phyloP scores from a whole-genome alignment of 805 yeast species.

The Lachancea waltii region DNA sequence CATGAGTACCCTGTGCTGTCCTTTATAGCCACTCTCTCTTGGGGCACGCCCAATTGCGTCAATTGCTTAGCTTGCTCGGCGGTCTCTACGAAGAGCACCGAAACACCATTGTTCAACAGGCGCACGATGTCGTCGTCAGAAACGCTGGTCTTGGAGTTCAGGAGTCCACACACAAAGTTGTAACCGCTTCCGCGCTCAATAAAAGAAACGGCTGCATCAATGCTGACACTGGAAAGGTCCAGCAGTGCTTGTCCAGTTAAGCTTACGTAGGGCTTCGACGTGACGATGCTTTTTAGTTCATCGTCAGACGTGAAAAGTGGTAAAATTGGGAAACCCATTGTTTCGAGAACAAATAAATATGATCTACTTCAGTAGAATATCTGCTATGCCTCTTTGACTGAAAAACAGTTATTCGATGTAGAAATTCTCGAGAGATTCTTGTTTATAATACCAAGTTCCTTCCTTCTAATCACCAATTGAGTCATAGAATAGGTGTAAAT shows the following conservation, averaged over 20 bases:
- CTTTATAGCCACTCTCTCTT: conserved; percentile 37
- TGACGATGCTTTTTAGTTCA: conserved; percentile 11
- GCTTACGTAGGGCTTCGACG: conserved; percentile 19
- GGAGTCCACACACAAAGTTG: conserved; percentile 25
- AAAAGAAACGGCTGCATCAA: conserved; percentile 15
- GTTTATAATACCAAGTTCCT: too few species aligned
- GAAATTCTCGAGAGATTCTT: too few species aligned
- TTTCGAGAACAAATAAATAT: conserved; percentile 2
- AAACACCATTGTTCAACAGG: conserved; percentile 57
- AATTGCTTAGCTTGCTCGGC: conserved; percentile 29
- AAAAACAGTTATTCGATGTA: too few species aligned
- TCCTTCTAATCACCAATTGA: too few species aligned
- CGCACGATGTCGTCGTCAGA: conserved; percentile 41
- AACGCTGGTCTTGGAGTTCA: conserved; percentile 20
- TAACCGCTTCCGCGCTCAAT: conserved; percentile 14
- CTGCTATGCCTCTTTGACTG: too few species aligned
- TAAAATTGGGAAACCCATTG: conserved; percentile 36
- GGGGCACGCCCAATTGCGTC: conserved; percentile 46
- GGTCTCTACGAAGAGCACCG: conserved; percentile 37
- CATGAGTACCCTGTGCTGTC: conserved; percentile 17
- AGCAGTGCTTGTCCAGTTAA: conserved; percentile 26
- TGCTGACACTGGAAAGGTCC: conserved; percentile 18
- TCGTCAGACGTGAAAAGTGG: conserved; percentile 27
- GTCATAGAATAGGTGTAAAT: too few species aligned
- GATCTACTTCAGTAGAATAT: too few species aligned